Evolutionary conservation across 371 early-diverging fungal genomes (phyloP).

Genomic region (Capillidium heterosporum): DNA sequence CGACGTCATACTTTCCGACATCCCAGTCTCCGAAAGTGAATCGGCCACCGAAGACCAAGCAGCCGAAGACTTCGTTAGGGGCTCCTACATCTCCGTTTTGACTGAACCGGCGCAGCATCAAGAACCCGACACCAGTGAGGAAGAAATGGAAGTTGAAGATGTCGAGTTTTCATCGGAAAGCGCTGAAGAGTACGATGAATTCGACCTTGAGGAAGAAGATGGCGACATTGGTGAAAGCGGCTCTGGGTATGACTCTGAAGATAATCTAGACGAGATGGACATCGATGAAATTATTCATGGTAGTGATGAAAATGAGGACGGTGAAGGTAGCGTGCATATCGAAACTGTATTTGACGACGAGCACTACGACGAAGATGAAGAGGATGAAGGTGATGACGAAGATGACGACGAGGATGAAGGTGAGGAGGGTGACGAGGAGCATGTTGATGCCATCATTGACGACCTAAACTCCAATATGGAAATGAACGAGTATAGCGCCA

Average conservation of each 20-base stretch:
- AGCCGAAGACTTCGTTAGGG: conserved; percentile 69
- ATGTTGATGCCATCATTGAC: conserved; percentile 31
- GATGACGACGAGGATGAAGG: conserved; percentile 21
- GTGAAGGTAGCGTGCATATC: too few relatives aligned
- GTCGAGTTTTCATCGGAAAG: conserved; percentile 22
- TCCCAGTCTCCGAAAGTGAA: conserved; percentile 49
- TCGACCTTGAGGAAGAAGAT: conserved; percentile 33
- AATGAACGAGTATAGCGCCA: not conserved
- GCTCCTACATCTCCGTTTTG: conserved; percentile 82
- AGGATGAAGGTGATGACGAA: conserved; percentile 10
- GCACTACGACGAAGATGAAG: conserved; percentile 14
- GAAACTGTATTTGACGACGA: too few relatives aligned
- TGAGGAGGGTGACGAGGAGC: conserved; percentile 15
- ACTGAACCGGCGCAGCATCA: too few relatives aligned
- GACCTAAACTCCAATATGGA: conserved; percentile 7
- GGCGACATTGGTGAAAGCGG: conserved; percentile 26
- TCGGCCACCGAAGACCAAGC: conserved; percentile 31
- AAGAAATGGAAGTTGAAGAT: conserved; percentile 23
- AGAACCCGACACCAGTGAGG: conserved; percentile 33
- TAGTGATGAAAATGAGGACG: not conserved
- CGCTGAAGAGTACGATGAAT: conserved; percentile 21
- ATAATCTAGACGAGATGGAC: conserved; percentile 15
- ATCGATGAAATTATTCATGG: conserved; percentile 4
- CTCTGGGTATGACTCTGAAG: conserved; percentile 13
- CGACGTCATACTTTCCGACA: conserved; percentile 73